Evolutionary conservation across 129 eudicot genomes (phyloP).

Genomic region (Helianthus tuberosus): DNA sequence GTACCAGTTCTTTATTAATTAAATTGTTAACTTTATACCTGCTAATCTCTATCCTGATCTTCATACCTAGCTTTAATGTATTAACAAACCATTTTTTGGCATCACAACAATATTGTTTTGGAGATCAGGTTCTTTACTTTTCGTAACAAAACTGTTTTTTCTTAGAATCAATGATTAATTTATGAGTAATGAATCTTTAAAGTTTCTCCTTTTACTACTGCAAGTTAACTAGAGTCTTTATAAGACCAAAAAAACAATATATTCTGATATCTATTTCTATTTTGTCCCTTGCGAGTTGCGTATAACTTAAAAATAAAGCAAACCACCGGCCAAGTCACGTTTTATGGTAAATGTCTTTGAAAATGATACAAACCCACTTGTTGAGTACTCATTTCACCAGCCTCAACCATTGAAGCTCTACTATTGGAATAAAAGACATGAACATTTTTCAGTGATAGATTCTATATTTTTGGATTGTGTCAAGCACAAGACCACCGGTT

Average conservation of each 20-base stretch:
- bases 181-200: neutral
- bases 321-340: neutral
- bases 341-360: conserved; percentile 14
- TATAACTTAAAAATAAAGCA: conserved; percentile 1
- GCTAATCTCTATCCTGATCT: conserved; percentile 15
- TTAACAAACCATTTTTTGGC: neutral
- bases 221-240: neutral
- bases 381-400: neutral
- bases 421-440: conserved; percentile 1
- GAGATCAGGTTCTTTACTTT: conserved; percentile 17
- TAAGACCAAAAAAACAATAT: neutral
- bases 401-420: conserved; percentile 9
- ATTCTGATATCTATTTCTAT: neutral
- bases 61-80: conserved; percentile 12
- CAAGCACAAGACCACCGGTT: neutral
- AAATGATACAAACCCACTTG: conserved; percentile 15
- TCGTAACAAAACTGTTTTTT: neutral
- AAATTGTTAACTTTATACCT: too few species aligned
- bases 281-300: neutral
- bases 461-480: neutral
- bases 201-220: neutral
- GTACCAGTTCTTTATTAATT: too few species aligned
- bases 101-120: neutral
- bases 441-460: neutral
- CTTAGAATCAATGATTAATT: neutral